Evolutionary conservation across 306 rosid genomes (phyloP), one percentile per base, ranked within the genome.

Genomic region (Vigna mungo): DNA sequence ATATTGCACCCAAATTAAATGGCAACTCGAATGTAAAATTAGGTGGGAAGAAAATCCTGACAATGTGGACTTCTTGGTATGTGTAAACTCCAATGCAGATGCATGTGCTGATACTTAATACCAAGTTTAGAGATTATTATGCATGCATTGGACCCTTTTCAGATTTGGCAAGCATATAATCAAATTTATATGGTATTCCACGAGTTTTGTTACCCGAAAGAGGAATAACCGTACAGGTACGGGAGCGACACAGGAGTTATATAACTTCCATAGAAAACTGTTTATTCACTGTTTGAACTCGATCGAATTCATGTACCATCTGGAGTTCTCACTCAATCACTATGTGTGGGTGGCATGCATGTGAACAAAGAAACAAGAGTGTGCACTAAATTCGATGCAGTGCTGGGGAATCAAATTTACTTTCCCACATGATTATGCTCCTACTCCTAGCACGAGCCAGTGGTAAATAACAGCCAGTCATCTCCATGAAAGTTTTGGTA

Each of bases 391-490:
- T 60, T 16, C 41, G 17, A 60, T 60, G 72, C 34, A 44, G 18
- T 63, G 74, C 18, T 51, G 20, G 68, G 30, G 74, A 72, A 47
- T 52, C 67, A 72, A 27, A 51, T 25, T 58, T 59, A 4, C 46
- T 25, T 59, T 44, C 43, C 16, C 21, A 9, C 56, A 43, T 58
- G 7, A 72, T 23, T 23, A 15, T 8, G 14, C 34, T 41, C 53
- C 13, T 71, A 20, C 34, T 41, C 53, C 13, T 71, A 17, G 72
- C 83, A 49, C 17, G 52, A 23, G 49, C 58, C 27, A 71, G 10
- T 79, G 51, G 36, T 49, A 25, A 71, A 71, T 39, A 61, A 49
- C 27, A 60, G 43, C 61, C 70, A 78, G 25, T 56, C 39, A 25
- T 68, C 62, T 46, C 43, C 71, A 52, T 27, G 30, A n/a, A n/a